phyloP scores from a whole-genome alignment of 2,329 filamentous ascomycete species.

The Ambrosiella xylebori region DNA sequence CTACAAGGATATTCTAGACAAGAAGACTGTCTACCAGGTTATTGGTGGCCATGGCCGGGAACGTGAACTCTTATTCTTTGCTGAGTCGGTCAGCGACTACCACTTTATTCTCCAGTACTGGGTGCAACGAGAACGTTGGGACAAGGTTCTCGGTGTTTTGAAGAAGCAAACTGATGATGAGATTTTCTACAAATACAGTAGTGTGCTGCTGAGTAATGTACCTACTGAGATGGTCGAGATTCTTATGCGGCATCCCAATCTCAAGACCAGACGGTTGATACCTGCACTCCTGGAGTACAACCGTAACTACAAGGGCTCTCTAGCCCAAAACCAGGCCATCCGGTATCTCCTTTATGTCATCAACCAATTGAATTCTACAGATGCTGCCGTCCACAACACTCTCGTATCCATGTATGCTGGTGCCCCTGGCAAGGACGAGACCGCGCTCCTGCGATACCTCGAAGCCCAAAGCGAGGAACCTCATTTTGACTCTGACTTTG shows the following conservation, averaged over 20 bases:
- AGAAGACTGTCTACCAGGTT: constrained; percentile 85
- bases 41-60: constrained; percentile 91
- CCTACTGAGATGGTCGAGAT: constrained; percentile 83
- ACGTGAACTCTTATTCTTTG: constrained; percentile 81
- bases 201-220: constrained; percentile 82
- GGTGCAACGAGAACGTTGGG: constrained; percentile 89
- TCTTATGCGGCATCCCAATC: constrained; percentile 73
- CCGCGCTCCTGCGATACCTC: constrained; percentile 71
- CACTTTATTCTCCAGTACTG: constrained; percentile 93
- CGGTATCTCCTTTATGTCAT: constrained; percentile 89
- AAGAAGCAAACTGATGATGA: constrained; percentile 86
- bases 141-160: constrained; percentile 67
- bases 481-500: constrained; percentile 88
- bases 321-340: constrained; percentile 73
- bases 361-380: constrained; percentile 61
- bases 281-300: constrained; percentile 91
- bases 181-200: constrained; percentile 93
- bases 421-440: constrained; percentile 66
- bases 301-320: constrained; percentile 49
- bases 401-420: constrained; percentile 92
- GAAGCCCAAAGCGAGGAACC: constrained; percentile 78
- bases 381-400: constrained; percentile 89
- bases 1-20: constrained; percentile 75
- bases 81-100: constrained; percentile 74
- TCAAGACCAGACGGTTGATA: constrained; percentile 76